These are phyloP conservation scores for Centella asiatica DNA, from an alignment of 129 eudicot species.

Conservation along the genomic window DNA sequence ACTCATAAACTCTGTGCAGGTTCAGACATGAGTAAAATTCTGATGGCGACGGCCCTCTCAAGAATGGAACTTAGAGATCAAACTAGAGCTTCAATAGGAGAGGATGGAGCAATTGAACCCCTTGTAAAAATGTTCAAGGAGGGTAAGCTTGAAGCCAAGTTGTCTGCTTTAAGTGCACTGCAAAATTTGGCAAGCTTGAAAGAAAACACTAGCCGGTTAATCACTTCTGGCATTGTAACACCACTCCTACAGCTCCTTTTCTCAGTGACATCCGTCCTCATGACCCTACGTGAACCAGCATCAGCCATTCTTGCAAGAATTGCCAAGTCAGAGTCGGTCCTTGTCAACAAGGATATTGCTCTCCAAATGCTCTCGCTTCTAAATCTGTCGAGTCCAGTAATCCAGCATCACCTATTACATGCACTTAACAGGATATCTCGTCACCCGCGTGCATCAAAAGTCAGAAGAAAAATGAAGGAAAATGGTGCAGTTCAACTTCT, in stretches of 20 bases:
- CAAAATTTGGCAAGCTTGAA: conserved; percentile 45
- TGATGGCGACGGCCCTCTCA: conserved; percentile 84
- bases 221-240: conserved; percentile 53
- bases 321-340: conserved; percentile 53
- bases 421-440: conserved; percentile 70
- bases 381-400: conserved; percentile 57
- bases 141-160: conserved; percentile 84
- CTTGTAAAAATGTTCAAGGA: conserved; percentile 73
- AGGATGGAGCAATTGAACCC: conserved; percentile 79
- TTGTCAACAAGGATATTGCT: conserved; percentile 50
- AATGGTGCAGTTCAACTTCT: conserved; percentile 71
- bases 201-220: conserved; percentile 44
- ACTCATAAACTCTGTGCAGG: conserved; percentile 32
- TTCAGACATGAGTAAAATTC: conserved; percentile 92
- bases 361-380: conserved; percentile 82
- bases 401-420: conserved; percentile 55
- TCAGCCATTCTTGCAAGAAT: conserved; percentile 72
- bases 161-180: conserved; percentile 64
- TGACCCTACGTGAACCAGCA: conserved; percentile 92
- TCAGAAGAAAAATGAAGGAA: conserved; percentile 71
- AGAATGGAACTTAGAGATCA: conserved; percentile 77
- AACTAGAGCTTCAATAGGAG: conserved; percentile 57
- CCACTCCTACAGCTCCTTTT: conserved; percentile 87
- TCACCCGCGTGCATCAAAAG: conserved; percentile 48
- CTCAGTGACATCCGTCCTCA: conserved; percentile 87